Conservation (phyloP, 108 stramenopile species). For the Skeletonema marinoi region DNA sequence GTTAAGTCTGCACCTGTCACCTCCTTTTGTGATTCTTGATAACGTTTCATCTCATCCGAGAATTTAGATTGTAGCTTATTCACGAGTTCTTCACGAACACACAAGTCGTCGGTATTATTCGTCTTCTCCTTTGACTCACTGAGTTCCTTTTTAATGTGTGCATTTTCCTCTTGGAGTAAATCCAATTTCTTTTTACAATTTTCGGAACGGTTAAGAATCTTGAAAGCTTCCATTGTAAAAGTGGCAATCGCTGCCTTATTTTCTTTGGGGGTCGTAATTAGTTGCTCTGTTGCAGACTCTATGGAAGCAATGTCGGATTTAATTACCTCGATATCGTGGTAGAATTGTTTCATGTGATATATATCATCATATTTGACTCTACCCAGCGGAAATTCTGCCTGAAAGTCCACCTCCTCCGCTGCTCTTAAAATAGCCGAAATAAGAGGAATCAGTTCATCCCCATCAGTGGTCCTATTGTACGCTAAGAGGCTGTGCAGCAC, state of each 20-base stretch:
- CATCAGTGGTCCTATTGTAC: conserved; percentile 16
- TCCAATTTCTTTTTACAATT: not conserved
- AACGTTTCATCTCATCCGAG: not conserved
- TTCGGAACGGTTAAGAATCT: not conserved
- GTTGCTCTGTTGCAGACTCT: not conserved
- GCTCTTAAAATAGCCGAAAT: conserved; percentile 19
- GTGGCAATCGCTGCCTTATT: not conserved
- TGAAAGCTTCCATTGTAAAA: not conserved
- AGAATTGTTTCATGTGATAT: not conserved
- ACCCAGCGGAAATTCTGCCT: not conserved
- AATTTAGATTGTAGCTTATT: not conserved
- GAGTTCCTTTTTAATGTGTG: not conserved
- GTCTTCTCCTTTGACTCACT: not conserved
- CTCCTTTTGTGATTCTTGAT: not conserved
- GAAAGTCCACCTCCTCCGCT: conserved; percentile 37
- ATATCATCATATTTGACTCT: not conserved
- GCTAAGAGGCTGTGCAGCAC: conserved; percentile 24
- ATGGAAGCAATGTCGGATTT: not conserved
- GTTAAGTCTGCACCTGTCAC: not conserved
- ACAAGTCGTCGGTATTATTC: not conserved
- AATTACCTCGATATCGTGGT: not conserved
- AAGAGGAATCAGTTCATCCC: conserved; percentile 22
- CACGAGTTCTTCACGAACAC: not conserved
- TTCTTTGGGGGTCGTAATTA: not conserved
- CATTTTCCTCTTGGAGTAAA: not conserved